These are phyloP conservation scores for Solanum chacoense DNA, from an alignment of 305 asterid species.

Conservation along the genomic window DNA sequence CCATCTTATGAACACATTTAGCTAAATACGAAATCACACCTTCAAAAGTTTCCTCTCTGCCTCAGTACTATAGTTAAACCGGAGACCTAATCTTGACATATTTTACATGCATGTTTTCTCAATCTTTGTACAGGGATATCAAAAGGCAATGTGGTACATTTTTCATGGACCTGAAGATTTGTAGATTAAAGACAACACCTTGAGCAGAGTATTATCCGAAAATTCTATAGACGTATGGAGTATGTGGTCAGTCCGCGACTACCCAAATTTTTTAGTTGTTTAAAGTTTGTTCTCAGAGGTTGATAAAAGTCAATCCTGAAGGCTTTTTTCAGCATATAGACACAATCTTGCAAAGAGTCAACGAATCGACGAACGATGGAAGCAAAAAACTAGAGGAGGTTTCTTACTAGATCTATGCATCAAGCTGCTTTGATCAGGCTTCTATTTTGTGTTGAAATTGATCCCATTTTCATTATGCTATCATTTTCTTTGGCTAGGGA, in stretches of 20 bases:
- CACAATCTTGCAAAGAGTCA: not conserved
- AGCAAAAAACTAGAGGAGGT: not conserved
- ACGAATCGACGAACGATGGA: not conserved
- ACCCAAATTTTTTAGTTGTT: not conserved
- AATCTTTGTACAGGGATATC: not conserved
- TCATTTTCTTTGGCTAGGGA: not conserved
- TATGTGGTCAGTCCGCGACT: not conserved
- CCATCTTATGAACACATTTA: not conserved
- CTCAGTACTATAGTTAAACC: not conserved
- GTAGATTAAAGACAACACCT: not conserved
- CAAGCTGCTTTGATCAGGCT: constrained; percentile 1
- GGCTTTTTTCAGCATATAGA: not conserved
- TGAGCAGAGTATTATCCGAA: not conserved
- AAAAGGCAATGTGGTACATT: constrained; percentile 1
- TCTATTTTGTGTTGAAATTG: not conserved
- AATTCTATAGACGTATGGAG: not conserved
- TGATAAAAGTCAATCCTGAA: constrained; percentile 1
- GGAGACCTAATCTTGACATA: no score
- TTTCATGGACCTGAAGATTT: constrained; percentile 1
- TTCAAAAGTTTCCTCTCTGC: not conserved
- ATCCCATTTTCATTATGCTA: not conserved
- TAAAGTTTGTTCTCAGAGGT: not conserved
- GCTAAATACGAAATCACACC: not conserved
- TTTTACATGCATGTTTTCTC: not conserved
- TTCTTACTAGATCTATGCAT: not conserved